Evolutionary conservation across 768 basidiomycete genomes (phyloP).

Genomic region (Sporobolomyces roseus): DNA sequence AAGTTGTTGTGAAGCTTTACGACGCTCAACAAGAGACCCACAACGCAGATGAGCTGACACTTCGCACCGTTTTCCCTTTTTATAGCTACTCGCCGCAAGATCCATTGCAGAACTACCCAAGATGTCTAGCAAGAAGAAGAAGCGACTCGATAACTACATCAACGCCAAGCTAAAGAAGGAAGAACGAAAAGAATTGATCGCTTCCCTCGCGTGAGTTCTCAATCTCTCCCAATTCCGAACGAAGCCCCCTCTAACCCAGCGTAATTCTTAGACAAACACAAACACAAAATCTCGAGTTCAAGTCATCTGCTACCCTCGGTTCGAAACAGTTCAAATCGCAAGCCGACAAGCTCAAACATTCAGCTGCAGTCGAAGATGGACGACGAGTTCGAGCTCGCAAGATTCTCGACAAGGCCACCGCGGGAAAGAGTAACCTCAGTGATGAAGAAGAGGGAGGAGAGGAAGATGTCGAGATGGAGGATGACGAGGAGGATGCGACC

Average conservation of each 20-base stretch:
- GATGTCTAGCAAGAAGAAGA: slow-evolving; percentile 79
- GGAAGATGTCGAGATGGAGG: slow-evolving; percentile 60
- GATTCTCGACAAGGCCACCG: slow-evolving; percentile 40
- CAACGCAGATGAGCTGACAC: background rate
- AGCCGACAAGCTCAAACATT: slow-evolving; percentile 39
- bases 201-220: slow-evolving; percentile 68
- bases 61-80: background rate
- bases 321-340: slow-evolving; percentile 62
- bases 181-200: slow-evolving; percentile 68
- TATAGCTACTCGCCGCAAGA: slow-evolving; percentile 22
- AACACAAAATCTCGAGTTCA: slow-evolving; percentile 59
- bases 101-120: slow-evolving; percentile 18
- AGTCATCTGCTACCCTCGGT: slow-evolving; percentile 78
- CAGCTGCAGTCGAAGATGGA: slow-evolving; percentile 26
- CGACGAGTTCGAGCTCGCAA: slow-evolving; percentile 31
- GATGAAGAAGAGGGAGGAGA: slow-evolving; percentile 59
- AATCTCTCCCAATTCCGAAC: background rate
- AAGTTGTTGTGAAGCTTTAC: no score
- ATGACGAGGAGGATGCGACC: slow-evolving; percentile 23
- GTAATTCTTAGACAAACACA: slow-evolving; percentile 63
- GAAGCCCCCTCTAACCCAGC: background rate
- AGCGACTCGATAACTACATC: slow-evolving; percentile 85
- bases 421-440: slow-evolving; percentile 40
- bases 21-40: no score
- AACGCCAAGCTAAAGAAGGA: slow-evolving; percentile 92